phyloP scores from a whole-genome alignment of 495 filamentous ascomycete species.

The Xylaria intraflava region DNA sequence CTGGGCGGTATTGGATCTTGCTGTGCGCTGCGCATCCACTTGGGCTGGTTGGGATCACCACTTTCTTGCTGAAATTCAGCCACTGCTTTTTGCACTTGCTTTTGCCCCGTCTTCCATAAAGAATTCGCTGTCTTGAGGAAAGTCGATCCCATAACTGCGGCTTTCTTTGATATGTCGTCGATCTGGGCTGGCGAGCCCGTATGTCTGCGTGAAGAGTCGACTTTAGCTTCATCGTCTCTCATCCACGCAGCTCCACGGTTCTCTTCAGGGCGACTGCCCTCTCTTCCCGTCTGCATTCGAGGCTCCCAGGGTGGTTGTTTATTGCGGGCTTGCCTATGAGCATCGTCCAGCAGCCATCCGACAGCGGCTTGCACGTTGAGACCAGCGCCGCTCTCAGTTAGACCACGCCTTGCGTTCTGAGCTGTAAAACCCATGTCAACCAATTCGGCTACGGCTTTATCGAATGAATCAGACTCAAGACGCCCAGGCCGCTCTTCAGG shows the following conservation, averaged over 20 bases:
- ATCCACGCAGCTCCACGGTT: constrained; percentile 30
- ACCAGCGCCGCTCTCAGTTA: constrained; percentile 71
- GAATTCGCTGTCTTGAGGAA: constrained; percentile 90
- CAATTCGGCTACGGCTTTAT: constrained; percentile 79
- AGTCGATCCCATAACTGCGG: constrained; percentile 73
- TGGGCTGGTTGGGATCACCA: constrained; percentile 75
- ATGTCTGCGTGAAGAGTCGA: constrained; percentile 42
- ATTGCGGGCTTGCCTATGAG: constrained; percentile 60
- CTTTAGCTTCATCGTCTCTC: constrained; percentile 25
- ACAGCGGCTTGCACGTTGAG: constrained; percentile 82
- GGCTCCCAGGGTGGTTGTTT: constrained; percentile 21
- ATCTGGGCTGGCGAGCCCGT: constrained; percentile 52
- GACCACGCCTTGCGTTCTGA: constrained; percentile 68
- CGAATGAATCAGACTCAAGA: constrained; percentile 52
- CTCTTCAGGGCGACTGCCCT: constrained; percentile 29
- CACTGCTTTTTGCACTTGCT: constrained; percentile 91
- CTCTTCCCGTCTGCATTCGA: constrained; percentile 14
- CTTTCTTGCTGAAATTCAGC: constrained; percentile 71
- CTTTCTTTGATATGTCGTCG: constrained; percentile 76
- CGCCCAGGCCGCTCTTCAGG: constrained; percentile 21
- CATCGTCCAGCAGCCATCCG: constrained; percentile 82
- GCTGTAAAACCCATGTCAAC: constrained; percentile 92
- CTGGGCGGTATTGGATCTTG: constrained; percentile 29
- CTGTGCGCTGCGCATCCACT: constrained; percentile 81
- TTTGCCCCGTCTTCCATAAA: constrained; percentile 88